Evolutionary conservation across 495 filamentous ascomycete genomes (phyloP).

Genomic region (Neurospora sp.): DNA sequence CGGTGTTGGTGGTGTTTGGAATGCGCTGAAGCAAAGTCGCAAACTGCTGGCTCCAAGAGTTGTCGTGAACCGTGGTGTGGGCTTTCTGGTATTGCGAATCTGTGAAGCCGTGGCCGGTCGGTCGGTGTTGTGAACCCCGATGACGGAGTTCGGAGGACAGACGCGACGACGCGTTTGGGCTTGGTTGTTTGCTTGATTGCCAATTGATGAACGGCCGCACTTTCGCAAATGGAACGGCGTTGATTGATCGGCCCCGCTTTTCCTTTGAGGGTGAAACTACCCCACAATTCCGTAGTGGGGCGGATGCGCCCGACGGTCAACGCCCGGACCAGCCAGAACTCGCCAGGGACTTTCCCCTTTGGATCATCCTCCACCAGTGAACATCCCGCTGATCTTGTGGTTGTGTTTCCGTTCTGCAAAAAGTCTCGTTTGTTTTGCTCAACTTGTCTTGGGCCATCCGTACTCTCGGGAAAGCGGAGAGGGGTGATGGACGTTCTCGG

Average conservation of each 20-base stretch:
- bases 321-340: not conserved
- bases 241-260: not conserved
- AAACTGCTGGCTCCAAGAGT: not conserved
- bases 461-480: not conserved
- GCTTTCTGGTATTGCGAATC: not conserved
- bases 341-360: not conserved
- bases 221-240: not conserved
- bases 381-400: not conserved
- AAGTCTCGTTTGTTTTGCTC: not conserved
- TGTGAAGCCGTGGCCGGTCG: not conserved
- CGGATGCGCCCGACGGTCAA: not conserved
- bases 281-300: not conserved
- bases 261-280: not conserved
- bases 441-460: not conserved
- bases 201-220: not conserved
- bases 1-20: not conserved
- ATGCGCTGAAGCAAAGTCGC: not conserved
- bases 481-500: not conserved
- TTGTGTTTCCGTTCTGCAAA: not conserved
- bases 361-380: not conserved
- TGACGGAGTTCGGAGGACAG: not conserved
- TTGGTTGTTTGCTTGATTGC: not conserved
- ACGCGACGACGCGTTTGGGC: not conserved
- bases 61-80: not conserved
- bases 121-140: not conserved